Base-by-base conservation (phyloP, 1,284 basidiomycete genomes). In the Apiotrichum akiyoshidainum region DNA sequence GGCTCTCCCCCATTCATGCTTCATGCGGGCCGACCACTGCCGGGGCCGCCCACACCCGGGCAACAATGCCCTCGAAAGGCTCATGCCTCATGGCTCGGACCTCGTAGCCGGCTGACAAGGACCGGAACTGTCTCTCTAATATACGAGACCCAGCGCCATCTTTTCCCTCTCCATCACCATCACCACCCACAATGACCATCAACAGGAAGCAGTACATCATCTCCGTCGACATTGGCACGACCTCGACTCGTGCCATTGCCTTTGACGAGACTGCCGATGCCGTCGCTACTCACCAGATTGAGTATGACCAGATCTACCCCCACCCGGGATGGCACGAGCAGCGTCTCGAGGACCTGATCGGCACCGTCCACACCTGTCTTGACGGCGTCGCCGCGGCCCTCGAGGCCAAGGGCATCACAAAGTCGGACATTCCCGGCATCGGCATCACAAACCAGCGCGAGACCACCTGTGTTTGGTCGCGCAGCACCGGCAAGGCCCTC, bases 241-340 rank as follows among this genome's bases (percentile, higher is more conserved):
- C 58, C n/a, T 95, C 92, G 21, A 90, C 92, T 26, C 87, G 93
- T 49, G 97, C 95, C 78, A 94, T 97, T 71, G 80, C 97, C 63
- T 97, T 97, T 74, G 87, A 98, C 82, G 82, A 88, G 72, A 81
- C 87, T 69, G 94, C 93, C 34, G 84, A 92, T 68, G 89, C 96
- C 65, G 79, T 96, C 57, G 88, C 89, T 1, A 85, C 89, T 72
- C 86, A 90, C 71, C 93, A 96, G 76, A 81, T 86, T 19, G 92
- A 95, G 75, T 95, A 94, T 71, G 85, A 89, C 50, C 92, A 95
- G 72, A 91, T 93, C 75, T 92, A 90, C 71, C 89, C 90, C 4
- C 81, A 90, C 71, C 90, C 91, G 2, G 90, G 91, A 14, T 98
- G 95, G 95, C 95, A 98, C 75, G 92, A 95, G 67, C 95, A 98